phyloP scores from a whole-genome alignment of 257 asterid genomes.

The Penstemon newberryi region DNA sequence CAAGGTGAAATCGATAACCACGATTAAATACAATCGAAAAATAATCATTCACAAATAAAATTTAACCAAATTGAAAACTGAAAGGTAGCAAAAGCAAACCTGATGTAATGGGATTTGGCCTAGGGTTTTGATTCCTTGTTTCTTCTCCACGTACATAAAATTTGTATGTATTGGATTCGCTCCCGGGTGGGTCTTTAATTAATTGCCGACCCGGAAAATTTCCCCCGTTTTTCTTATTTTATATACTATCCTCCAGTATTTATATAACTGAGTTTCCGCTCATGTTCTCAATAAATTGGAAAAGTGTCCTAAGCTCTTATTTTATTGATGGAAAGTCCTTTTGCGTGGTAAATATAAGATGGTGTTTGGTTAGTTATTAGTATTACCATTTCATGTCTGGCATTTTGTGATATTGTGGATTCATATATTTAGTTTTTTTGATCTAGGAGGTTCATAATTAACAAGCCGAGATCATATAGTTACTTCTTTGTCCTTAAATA shows the following conservation, averaged over 20 bases:
- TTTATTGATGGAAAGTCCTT: not conserved
- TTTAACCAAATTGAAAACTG: constrained; percentile 11
- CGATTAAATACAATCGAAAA: constrained; percentile 15
- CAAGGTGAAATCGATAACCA: not conserved
- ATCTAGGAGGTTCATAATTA: too few relatives aligned
- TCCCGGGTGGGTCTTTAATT: constrained; percentile 27
- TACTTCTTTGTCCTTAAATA: not conserved
- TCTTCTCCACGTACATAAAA: constrained; percentile 21
- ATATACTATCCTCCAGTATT: constrained; percentile 13
- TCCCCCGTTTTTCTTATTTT: not conserved
- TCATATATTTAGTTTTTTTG: not conserved
- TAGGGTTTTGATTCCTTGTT: constrained; percentile 40
- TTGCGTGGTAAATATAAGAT: not conserved
- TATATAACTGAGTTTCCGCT: not conserved
- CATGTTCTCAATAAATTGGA: constrained; percentile 15
- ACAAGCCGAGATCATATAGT: not conserved
- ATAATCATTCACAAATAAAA: constrained; percentile 12
- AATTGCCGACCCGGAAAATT: constrained; percentile 17
- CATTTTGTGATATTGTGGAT: constrained; percentile 22
- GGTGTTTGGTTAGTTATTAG: not conserved
- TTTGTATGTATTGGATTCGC: constrained; percentile 15
- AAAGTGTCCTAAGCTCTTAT: constrained; percentile 2
- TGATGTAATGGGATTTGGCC: constrained; percentile 30
- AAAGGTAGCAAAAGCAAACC: constrained; percentile 37
- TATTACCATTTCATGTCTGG: constrained; percentile 7